Conservation (phyloP, 2,329 filamentous ascomycete species). For the Claviceps fusiformis region DNA sequence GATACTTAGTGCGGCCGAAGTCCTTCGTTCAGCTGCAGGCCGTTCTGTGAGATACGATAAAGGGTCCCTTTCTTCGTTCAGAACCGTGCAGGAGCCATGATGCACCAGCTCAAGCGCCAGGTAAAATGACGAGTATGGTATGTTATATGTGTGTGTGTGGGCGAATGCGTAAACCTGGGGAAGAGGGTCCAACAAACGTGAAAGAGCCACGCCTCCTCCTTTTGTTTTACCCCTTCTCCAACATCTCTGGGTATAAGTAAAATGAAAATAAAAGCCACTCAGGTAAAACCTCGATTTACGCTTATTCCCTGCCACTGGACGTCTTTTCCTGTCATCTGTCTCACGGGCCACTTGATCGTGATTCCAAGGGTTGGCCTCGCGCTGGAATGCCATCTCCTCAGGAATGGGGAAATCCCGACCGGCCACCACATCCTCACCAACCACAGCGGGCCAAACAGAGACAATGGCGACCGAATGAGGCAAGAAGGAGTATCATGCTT, state of each 20-base stretch:
- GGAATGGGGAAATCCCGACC: slow-evolving; percentile 2
- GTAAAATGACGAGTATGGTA: neutral
- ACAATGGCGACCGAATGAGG: neutral
- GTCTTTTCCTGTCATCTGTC: neutral
- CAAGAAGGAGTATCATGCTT: neutral
- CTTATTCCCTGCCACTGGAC: neutral
- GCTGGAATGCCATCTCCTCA: slow-evolving; percentile 4
- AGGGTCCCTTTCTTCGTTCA: neutral
- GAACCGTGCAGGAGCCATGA: neutral
- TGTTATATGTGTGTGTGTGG: neutral
- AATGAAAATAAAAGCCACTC: neutral
- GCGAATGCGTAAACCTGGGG: neutral
- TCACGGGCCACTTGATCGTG: neutral
- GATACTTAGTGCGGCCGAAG: neutral
- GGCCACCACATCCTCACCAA: neutral
- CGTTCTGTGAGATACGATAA: neutral
- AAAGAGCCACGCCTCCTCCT: neutral
- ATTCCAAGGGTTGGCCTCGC: neutral
- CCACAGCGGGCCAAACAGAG: neutral
- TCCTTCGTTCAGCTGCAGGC: neutral
- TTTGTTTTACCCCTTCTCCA: neutral
- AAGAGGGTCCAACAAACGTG: neutral
- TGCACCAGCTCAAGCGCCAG: neutral
- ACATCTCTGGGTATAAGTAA: neutral
- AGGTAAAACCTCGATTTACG: neutral